Evolutionary conservation across 257 asterid species (phyloP).

Genomic region (Lycium ferocissimum): DNA sequence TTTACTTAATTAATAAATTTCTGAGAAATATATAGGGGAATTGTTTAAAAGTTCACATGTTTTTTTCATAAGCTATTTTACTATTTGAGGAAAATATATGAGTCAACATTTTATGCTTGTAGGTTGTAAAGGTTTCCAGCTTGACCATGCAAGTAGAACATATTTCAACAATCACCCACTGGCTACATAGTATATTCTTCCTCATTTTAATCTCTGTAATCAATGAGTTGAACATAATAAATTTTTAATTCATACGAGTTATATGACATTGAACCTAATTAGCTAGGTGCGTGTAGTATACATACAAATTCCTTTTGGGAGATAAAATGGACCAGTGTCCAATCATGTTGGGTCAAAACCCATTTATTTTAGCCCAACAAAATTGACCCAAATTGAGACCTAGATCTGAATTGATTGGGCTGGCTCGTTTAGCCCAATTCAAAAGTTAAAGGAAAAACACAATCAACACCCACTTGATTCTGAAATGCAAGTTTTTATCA

Average conservation of each 20-base stretch:
- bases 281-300: not conserved
- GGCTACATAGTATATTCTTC: no score
- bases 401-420: not conserved
- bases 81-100: not conserved
- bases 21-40: not conserved
- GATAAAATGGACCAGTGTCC: not conserved
- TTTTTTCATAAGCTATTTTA: not conserved
- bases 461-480: not conserved
- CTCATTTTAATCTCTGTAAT: no score
- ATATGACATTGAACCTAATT: no score
- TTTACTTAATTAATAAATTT: no score
- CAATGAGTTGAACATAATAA: no score
- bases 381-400: not conserved
- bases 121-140: no score
- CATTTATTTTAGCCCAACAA: not conserved
- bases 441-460: not conserved
- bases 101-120: not conserved
- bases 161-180: no score
- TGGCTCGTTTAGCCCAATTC: not conserved
- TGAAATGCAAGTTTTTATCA: not conserved
- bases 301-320: not conserved
- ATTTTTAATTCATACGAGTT: no score
- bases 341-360: not conserved
- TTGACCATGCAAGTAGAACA: no score
- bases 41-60: not conserved